Evolutionary conservation across 2,329 filamentous ascomycete species (phyloP).

Genomic region (Lasiodiplodia sp.): DNA sequence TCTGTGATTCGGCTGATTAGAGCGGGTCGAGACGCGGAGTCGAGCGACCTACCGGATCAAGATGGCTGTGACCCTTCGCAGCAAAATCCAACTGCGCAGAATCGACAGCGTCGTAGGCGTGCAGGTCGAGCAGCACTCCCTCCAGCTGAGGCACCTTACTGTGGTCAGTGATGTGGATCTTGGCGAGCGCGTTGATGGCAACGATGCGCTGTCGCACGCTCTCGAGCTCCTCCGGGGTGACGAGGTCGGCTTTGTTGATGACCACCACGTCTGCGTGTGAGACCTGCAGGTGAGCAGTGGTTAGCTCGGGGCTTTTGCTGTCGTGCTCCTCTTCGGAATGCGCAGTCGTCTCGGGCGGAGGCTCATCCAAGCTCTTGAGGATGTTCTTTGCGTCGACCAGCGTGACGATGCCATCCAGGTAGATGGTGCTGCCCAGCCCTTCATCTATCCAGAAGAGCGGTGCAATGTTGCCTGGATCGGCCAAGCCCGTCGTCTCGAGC

Average conservation of each 20-base stretch:
- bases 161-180: slow-evolving; percentile 80
- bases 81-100: slow-evolving; percentile 69
- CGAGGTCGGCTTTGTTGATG: slow-evolving; percentile 91
- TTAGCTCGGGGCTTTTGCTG: slow-evolving; percentile 72
- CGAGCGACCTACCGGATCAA: slow-evolving; percentile 75
- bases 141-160: slow-evolving; percentile 83
- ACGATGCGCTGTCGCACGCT: slow-evolving; percentile 73
- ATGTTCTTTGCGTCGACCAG: slow-evolving; percentile 96
- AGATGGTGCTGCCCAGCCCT: slow-evolving; percentile 92
- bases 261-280: slow-evolving; percentile 96
- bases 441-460: slow-evolving; percentile 98
- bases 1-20: slow-evolving; percentile 55
- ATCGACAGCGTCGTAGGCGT: slow-evolving; percentile 87
- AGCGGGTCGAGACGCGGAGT: background rate
- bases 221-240: slow-evolving; percentile 73
- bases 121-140: slow-evolving; percentile 85
- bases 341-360: slow-evolving; percentile 54
- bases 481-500: slow-evolving; percentile 92
- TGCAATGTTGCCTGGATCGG: slow-evolving; percentile 93
- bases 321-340: slow-evolving; percentile 56
- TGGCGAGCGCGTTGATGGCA: slow-evolving; percentile 90
- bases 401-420: slow-evolving; percentile 95
- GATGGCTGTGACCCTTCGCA: slow-evolving; percentile 83
- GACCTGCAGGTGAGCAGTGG: slow-evolving; percentile 94
- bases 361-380: slow-evolving; percentile 78